These are phyloP conservation scores for Boletus bicolor DNA, from an alignment of 768 basidiomycete species.

Conservation along the genomic window DNA sequence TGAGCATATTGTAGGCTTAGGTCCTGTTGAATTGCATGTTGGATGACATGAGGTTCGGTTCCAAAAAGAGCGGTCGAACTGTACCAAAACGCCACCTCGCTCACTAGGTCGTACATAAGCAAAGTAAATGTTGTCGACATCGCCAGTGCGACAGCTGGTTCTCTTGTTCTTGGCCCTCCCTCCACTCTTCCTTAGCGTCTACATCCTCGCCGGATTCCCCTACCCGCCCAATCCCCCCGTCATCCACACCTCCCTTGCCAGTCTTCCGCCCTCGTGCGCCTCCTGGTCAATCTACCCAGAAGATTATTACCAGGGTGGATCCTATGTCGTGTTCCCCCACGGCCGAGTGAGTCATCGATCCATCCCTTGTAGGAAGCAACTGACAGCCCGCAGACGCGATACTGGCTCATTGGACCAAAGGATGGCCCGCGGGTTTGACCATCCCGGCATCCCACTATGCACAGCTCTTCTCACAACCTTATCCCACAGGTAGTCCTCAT, in stretches of 20 bases:
- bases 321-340: slow-evolving; percentile 61
- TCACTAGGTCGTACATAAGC: background rate
- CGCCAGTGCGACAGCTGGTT: slow-evolving; percentile 18
- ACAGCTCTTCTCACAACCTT: slow-evolving; percentile 1
- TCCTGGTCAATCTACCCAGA: slow-evolving; percentile 75
- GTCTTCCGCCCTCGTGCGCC: slow-evolving; percentile 49
- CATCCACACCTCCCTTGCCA: slow-evolving; percentile 58
- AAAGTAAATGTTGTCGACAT: slow-evolving; percentile 9
- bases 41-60: background rate
- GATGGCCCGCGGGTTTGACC: slow-evolving; percentile 57
- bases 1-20: no score
- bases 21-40: background rate
- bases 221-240: slow-evolving; percentile 48
- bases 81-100: background rate
- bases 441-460: background rate
- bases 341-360: slow-evolving; percentile 50
- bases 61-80: background rate
- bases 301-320: slow-evolving; percentile 57
- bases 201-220: slow-evolving; percentile 66
- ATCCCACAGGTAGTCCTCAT: slow-evolving; percentile 63
- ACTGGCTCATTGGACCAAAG: slow-evolving; percentile 75
- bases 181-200: slow-evolving; percentile 55
- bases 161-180: slow-evolving; percentile 55
- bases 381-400: slow-evolving; percentile 50
- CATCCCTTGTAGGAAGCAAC: background rate